phyloP scores from a whole-genome alignment of 176 grass and related monocot genomes.

The Oryza brachyantha region DNA sequence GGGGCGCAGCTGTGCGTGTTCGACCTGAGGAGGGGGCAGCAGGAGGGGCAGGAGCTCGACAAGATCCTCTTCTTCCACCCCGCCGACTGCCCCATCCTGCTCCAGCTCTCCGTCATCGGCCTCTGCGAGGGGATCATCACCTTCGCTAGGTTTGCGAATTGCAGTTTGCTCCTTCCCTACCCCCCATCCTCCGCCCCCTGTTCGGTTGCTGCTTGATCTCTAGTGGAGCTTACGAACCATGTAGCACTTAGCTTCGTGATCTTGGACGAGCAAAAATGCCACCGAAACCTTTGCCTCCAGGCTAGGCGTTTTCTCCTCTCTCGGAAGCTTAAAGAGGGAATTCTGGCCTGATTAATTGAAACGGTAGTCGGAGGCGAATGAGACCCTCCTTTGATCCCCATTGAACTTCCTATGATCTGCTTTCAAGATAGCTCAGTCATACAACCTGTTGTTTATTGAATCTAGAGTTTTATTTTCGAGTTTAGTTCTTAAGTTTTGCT shows the following conservation, averaged over 20 bases:
- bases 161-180: too few species aligned
- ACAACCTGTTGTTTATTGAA: neutral
- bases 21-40: constrained; percentile 82
- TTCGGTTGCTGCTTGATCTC: neutral
- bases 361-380: neutral
- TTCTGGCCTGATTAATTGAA: neutral
- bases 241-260: neutral
- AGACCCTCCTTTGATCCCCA: neutral
- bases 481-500: neutral
- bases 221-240: neutral
- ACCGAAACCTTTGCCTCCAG: neutral
- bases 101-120: constrained; percentile 88
- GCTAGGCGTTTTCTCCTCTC: neutral
- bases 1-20: constrained; percentile 84
- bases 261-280: neutral
- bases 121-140: constrained; percentile 96
- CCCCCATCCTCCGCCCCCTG: neutral
- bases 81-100: constrained; percentile 75
- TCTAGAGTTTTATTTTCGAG: neutral
- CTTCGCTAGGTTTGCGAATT: constrained; percentile 79
- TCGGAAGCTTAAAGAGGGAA: neutral
- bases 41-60: constrained; percentile 95
- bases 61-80: constrained; percentile 97
- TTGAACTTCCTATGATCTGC: neutral
- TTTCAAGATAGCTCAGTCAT: neutral